phyloP scores from a whole-genome alignment of 257 asterid genomes.

The Solanum clarkiae region DNA sequence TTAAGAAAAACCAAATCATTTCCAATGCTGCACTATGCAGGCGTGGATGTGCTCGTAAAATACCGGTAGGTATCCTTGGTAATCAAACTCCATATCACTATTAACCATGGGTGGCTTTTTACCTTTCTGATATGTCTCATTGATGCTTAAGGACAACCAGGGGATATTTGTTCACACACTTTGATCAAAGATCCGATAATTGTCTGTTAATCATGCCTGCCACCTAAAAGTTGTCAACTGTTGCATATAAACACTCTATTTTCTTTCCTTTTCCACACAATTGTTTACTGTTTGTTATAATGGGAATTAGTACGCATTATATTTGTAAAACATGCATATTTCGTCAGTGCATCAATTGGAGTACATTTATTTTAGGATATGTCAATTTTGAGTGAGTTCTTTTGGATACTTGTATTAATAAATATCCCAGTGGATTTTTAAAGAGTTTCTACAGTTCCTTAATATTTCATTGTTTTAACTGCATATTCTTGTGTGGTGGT shows the following conservation, averaged over 20 bases:
- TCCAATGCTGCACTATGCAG: conserved; percentile 55
- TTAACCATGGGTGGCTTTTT: not conserved
- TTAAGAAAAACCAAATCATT: conserved; percentile 32
- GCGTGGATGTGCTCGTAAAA: conserved; percentile 59
- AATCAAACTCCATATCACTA: not conserved
- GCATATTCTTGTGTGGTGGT: conserved; percentile 20
- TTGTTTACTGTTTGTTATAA: not conserved
- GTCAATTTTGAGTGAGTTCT: not conserved
- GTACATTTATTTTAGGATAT: not conserved
- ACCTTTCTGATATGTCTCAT: not conserved
- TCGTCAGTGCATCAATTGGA: not conserved
- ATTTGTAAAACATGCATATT: not conserved
- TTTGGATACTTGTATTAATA: not conserved
- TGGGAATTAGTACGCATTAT: not conserved
- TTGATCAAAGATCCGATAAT: not conserved
- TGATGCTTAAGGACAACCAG: not conserved
- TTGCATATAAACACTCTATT: not conserved
- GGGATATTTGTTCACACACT: not conserved
- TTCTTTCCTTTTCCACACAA: not conserved
- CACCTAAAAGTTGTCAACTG: not conserved
- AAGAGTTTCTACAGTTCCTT: not conserved
- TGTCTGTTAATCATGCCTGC: not conserved
- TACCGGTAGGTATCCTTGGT: conserved; percentile 36
- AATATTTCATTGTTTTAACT: not conserved
- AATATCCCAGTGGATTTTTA: not conserved